Evolutionary conservation across 2,329 filamentous ascomycete species (phyloP), one percentile per base, ranked within the genome.

Genomic region (Paraphaeosphaeria minitans): DNA sequence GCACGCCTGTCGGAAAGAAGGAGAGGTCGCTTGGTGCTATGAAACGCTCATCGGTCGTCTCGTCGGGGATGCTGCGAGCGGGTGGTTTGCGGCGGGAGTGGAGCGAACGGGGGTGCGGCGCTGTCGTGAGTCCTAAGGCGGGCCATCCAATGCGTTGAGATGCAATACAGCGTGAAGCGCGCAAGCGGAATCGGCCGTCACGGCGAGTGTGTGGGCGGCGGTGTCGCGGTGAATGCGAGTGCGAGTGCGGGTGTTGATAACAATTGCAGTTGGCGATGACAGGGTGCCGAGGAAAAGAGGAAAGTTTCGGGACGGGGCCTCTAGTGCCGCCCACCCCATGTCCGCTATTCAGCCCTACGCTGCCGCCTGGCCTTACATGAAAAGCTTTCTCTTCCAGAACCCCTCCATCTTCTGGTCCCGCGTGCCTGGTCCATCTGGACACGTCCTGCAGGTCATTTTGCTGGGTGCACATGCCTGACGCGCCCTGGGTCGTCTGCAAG

Each of bases 21-120:
- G 63, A 61, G 60, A 61, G 56, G 53, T 64, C 46, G 64, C 55
- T 48, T 56, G 58, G 51, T 57, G 66, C 52, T 57, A 50, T 68
- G 58, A 62, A 63, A 62, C 67, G 70, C 37, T 75, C 74, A 76
- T 76, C 64, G 68, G 71, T 65, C 39, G 60, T 46, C 60, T 63
- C 57, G 58, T 63, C 55, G n/a, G 55, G 16, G 47, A 31, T 37
- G 55, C 55, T 58, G 61, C 49, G 52, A 53, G 51, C 56, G 53
- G 50, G 39, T 21, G 22, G 19, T n/a, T n/a, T 35, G 29, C 16
- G 49, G 21, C 22, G 48, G 47, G 43, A 53, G 53, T 31, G 53
- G 61, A 66, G 59, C 47, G 54, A 37, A 51, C 55, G 66, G 50
- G 58, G 54, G 47, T 59, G 65, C 53, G 54, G 57, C 59, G 53